Evolutionary conservation across 2,329 filamentous ascomycete species (phyloP).

Genomic region (Cladosporium sphaerospermum): DNA sequence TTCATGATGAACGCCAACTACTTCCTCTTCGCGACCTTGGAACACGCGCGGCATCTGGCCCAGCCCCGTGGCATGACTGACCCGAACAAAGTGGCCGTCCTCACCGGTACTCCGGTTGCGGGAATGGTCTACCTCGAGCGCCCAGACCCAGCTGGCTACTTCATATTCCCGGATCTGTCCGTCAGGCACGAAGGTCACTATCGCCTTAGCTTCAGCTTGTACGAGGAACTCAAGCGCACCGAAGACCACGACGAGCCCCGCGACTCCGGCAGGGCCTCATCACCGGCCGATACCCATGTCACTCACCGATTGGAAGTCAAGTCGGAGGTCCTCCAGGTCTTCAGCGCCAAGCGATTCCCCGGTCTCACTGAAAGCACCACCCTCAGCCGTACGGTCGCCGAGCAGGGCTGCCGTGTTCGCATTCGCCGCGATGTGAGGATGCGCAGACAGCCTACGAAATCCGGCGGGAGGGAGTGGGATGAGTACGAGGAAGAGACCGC

Average conservation of each 20-base stretch:
- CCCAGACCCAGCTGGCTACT: constrained; percentile 74
- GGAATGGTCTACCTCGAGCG: constrained; percentile 95
- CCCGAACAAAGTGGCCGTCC: constrained; percentile 63
- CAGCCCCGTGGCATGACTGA: constrained; percentile 64
- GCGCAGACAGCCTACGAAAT: constrained; percentile 68
- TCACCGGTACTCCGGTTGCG: constrained; percentile 90
- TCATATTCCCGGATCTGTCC: constrained; percentile 94
- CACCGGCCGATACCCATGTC: constrained; percentile 53
- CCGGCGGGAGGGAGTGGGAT: constrained; percentile 59
- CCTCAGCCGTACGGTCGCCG: constrained; percentile 83
- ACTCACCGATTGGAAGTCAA: constrained; percentile 87
- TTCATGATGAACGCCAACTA: constrained; percentile 95
- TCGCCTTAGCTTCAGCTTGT: constrained; percentile 83
- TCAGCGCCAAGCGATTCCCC: constrained; percentile 97
- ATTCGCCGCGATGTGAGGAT: constrained; percentile 92
- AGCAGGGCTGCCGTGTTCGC: constrained; percentile 93
- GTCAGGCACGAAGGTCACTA: constrained; percentile 94
- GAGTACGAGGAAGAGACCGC: constrained; percentile 53
- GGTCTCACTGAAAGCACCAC: constrained; percentile 83
- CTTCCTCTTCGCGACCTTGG: constrained; percentile 90
- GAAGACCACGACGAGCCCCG: constrained; percentile 63
- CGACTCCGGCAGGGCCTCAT: constrained; percentile 31
- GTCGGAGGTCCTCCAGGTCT: constrained; percentile 80
- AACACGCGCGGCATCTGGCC: constrained; percentile 76
- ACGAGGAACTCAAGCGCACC: constrained; percentile 83